Evolutionary conservation across 108 stramenopile genomes (phyloP).

Genomic region (Cyclotella cryptica): DNA sequence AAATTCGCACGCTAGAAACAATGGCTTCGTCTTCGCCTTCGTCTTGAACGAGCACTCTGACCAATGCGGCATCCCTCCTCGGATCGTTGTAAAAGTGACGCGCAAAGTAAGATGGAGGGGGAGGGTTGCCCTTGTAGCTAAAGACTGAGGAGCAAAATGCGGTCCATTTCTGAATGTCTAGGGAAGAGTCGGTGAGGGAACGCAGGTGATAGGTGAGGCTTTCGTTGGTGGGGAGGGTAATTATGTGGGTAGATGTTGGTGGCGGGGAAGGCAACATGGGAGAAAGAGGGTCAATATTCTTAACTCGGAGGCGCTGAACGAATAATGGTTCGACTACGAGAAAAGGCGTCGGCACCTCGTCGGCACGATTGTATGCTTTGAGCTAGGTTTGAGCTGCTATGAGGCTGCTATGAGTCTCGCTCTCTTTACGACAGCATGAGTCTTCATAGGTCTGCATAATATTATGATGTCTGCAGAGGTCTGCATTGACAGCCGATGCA

Average conservation of each 20-base stretch:
- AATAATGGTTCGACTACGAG: too few species aligned
- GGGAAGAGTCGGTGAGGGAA: conserved; percentile 1
- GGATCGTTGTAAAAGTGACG: conserved; percentile 82
- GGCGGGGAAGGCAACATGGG: too few species aligned
- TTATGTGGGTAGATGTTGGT: background rate
- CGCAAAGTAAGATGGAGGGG: conserved; percentile 67
- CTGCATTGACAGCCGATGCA: too few species aligned
- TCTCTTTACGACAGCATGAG: too few species aligned
- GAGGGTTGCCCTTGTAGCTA: conserved; percentile 71
- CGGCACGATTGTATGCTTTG: too few species aligned
- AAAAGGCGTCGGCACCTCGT: too few species aligned
- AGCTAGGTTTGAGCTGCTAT: too few species aligned
- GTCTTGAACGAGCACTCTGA: conserved; percentile 65
- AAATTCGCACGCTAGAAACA: conserved; percentile 72
- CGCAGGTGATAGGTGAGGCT: background rate
- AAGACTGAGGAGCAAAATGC: conserved; percentile 76
- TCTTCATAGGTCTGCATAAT: too few species aligned
- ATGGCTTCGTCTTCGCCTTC: conserved; percentile 40
- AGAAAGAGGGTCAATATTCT: too few species aligned
- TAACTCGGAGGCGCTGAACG: too few species aligned
- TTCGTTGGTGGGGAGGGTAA: conserved; percentile 8
- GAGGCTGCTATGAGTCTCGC: too few species aligned
- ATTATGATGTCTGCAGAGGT: too few species aligned
- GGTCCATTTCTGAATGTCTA: conserved; percentile 58
- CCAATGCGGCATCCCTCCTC: conserved; percentile 45